Base-by-base conservation (phyloP, 805 yeast species). In the Sungouiozyma intestinalis region DNA sequence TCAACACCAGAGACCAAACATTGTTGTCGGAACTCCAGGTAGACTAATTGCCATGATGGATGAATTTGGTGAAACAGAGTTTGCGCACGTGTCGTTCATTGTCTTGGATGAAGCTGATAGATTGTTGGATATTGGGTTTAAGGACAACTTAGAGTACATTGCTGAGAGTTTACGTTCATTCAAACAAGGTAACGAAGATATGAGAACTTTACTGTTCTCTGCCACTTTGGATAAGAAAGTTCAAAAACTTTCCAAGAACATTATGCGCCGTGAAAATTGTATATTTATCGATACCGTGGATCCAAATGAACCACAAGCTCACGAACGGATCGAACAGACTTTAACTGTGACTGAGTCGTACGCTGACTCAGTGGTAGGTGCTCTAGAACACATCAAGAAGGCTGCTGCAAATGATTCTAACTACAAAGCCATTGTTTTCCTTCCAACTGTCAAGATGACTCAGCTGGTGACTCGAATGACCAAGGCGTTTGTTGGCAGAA, bases 51-150 rank as follows among this genome's bases (percentile, higher is more conserved):
- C 80, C 52, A 66, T 79, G 47, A 59, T 85, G 37, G 72, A 69
- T 18, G 64, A 62, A 21, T 60, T 58, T 14, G 70, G 75, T 16
- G 61, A 63, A 17, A 59, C 64, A 8, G 63, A 71, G 33, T 79
- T 86, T 59, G 58, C 62, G 33, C 62, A 67, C 41, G 67, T 88
- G 43, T 72, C 72, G 45, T 75, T 79, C 53, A 70, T 84, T 46
- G 80, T 87, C 33, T 76, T 85, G 48, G 97, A 88, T 62, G 97
- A 88, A 66, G 96, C 96, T 33, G 97, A 88, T 64, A 75, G 92
- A 52, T 65, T 88, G 40, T 69, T 88, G 46, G 92, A 82, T 60
- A 78, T 76, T 46, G 94, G 94, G 15, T 88, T 90, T 60, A 78
- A 74, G 53, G 74, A 72, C 33, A 81, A 76, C 47, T 68, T 88